These are phyloP conservation scores for Fomitopsis pinicola DNA, from an alignment of 1,284 basidiomycete species.

Conservation along the genomic window DNA sequence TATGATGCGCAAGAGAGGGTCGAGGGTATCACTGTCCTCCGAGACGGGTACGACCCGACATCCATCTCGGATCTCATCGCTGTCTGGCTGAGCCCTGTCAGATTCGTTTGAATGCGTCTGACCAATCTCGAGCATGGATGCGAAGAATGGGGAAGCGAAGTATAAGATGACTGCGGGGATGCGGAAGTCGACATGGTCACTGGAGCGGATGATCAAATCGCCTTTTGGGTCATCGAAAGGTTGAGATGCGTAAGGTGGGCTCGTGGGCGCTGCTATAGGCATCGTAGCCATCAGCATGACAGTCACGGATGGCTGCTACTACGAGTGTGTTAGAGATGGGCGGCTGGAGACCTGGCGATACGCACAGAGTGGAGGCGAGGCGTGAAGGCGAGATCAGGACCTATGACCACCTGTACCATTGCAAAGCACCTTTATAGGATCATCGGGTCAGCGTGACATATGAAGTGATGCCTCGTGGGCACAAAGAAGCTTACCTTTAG, in stretches of 20 bases:
- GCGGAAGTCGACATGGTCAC: conserved; percentile 10
- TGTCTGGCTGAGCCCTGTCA: neutral
- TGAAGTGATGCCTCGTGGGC: too few species aligned
- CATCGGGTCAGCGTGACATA: too few species aligned
- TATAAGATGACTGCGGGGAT: conserved; percentile 4
- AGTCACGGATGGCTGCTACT: too few species aligned
- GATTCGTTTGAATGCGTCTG: neutral
- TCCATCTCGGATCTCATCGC: neutral
- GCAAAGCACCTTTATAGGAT: too few species aligned
- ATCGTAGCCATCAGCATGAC: too few species aligned
- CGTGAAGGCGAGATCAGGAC: too few species aligned
- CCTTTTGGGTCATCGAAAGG: conserved; percentile 14
- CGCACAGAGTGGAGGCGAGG: too few species aligned
- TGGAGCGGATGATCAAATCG: conserved; percentile 10
- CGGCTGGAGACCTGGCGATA: too few species aligned
- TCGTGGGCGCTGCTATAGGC: neutral
- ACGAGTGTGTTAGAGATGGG: too few species aligned
- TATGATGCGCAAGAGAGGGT: neutral
- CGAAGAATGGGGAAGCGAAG: conserved; percentile 9
- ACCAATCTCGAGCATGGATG: conserved; percentile 7
- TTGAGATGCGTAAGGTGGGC: neutral
- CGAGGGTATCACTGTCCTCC: conserved; percentile 3
- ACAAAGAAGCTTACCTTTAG: too few species aligned
- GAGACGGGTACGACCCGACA: neutral
- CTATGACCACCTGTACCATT: too few species aligned